Evolutionary conservation across 2,329 filamentous ascomycete genomes (phyloP), one percentile per base, ranked within the genome.

Genomic region (Acrocalymma vagum): DNA sequence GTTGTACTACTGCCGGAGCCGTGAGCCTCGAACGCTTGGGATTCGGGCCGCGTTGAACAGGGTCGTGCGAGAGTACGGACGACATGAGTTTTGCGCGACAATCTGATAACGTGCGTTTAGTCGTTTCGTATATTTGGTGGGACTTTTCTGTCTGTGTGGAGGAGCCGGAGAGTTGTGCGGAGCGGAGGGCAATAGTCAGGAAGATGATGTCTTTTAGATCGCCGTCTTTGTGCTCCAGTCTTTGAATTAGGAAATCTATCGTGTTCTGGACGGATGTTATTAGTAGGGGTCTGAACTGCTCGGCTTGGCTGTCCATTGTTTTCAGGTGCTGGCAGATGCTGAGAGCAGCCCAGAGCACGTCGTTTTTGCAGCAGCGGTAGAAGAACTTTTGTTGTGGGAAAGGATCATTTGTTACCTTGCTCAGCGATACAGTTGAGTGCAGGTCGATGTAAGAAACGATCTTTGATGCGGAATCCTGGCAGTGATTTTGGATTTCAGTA

Each of bases 281-380:
- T n/a, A 52, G 36, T 13, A 25, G 16, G 9, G 26, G 17, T 8
- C 29, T 18, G 21, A 22, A 20, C 13, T n/a, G 37, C n/a, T 28
- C 13, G 8, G 16, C n/a, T 11, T 30, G n/a, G 18, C 39, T 38
- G 10, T 27, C 37, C 2, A 38, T 27, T 9, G 42, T n/a, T 29
- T 51, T 64, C 36, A 69, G 58, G 22, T 62, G 53, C 22, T 58
- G 56, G 36, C 65, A 70, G 10, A 66, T 37, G 14, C 50, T 54
- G 5, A 69, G 45, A 5, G 63, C 65, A 2, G 63, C 60, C 49
- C 53, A 62, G 3, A 67, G 32, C 6, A 67, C 44, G 24, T 69
- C 65, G 6, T 48, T 55, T 10, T 62, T 62, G 38, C 58, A 69
- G 21, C 60, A 43, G 1, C 39, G 34, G 18, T 61, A 55, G 45